Evolutionary conservation across 345 rosid species (phyloP).

Genomic region (Heritiera fomes): DNA sequence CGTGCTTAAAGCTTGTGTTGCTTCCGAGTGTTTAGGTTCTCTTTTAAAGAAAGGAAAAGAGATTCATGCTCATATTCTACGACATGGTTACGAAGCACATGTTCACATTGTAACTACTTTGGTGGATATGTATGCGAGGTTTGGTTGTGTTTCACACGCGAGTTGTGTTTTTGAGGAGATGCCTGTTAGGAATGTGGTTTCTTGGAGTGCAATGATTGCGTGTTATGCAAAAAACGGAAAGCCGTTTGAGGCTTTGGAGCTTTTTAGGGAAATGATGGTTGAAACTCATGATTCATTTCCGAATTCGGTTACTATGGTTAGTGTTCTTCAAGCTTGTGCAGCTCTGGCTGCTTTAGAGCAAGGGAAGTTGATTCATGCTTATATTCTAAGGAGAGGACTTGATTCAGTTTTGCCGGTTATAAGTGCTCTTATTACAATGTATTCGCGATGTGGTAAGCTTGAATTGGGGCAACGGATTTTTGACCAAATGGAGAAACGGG

Average conservation of each 20-base stretch:
- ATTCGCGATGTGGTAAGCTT: conserved; percentile 79
- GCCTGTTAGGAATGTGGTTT: conserved; percentile 67
- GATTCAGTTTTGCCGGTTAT: conserved; percentile 74
- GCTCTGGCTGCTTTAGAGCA: conserved; percentile 80
- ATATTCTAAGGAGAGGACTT: conserved; percentile 68
- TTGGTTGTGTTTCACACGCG: conserved; percentile 58
- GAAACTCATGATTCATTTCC: conserved; percentile 50
- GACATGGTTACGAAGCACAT: conserved; percentile 59
- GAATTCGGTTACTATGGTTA: conserved; percentile 82
- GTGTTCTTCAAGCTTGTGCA: conserved; percentile 93
- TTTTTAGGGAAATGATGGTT: conserved; percentile 65
- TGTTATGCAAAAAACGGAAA: conserved; percentile 70
- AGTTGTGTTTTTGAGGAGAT: conserved; percentile 59
- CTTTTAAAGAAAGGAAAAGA: conserved; percentile 64
- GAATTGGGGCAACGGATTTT: conserved; percentile 66
- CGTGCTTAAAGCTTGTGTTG: conserved; percentile 83
- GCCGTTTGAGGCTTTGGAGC: conserved; percentile 64
- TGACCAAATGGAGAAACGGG: conserved; percentile 62
- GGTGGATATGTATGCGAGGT: conserved; percentile 85
- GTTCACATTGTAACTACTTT: conserved; percentile 83
- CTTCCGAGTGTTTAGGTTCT: conserved; percentile 42
- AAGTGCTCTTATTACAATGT: conserved; percentile 79
- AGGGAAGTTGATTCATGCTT: conserved; percentile 82
- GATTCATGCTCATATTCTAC: conserved; percentile 73
- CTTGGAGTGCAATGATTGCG: conserved; percentile 94